These are phyloP conservation scores for Cutaneotrichosporon spelunceum DNA, from an alignment of 1,284 basidiomycete genomes.

Conservation along the genomic window DNA sequence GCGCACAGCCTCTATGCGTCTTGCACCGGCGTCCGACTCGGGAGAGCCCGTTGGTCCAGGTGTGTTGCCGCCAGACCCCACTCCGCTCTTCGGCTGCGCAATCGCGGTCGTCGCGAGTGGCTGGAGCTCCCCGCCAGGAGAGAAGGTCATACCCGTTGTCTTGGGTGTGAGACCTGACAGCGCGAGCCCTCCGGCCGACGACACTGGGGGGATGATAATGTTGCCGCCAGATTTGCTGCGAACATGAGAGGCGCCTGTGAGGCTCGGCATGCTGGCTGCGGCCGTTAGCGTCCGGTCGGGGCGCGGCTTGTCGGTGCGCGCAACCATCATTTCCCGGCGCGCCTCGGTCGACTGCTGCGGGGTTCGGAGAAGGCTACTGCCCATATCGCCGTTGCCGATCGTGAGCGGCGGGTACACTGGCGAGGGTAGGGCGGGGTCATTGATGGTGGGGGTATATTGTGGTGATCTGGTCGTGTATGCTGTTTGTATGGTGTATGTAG, in stretches of 20 bases:
- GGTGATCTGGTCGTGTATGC: conserved; percentile 17
- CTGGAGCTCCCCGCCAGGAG: neutral
- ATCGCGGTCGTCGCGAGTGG: neutral
- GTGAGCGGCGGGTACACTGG: conserved; percentile 15
- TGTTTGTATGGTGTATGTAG: conserved; percentile 10
- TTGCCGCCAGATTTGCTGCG: neutral
- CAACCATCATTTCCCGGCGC: conserved; percentile 5
- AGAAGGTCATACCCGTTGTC: conserved; percentile 3
- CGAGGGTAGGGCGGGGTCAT: conserved; percentile 20
- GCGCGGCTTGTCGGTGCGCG: conserved; percentile 3
- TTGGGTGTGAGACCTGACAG: neutral
- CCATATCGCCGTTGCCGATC: conserved; percentile 1
- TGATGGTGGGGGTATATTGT: conserved; percentile 14
- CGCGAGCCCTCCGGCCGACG: neutral
- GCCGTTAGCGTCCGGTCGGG: neutral
- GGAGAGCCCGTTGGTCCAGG: conserved; percentile 11
- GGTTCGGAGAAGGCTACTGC: conserved; percentile 1
- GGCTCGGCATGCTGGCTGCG: conserved; percentile 5
- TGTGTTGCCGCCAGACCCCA: conserved; percentile 4
- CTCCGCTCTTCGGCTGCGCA: neutral
- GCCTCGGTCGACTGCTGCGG: conserved; percentile 3
- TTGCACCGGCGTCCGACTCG: conserved; percentile 17
- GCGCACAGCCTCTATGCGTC: conserved; percentile 39
- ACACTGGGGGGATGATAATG: neutral
- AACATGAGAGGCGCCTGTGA: neutral